Conservation (phyloP, 2,329 filamentous ascomycete genomes). For the Pyricularia sp. region DNA sequence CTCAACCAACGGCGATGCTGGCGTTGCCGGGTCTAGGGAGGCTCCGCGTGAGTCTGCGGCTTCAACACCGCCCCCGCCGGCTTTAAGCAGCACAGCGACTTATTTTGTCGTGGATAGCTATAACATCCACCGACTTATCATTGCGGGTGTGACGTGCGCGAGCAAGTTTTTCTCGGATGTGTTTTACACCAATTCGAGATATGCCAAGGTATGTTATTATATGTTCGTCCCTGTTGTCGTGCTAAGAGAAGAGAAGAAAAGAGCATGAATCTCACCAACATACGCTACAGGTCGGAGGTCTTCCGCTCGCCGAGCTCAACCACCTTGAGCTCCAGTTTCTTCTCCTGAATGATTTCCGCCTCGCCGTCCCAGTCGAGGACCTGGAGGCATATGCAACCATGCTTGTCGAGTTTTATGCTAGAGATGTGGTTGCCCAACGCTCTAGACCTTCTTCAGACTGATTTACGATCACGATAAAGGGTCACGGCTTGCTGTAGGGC, state of each 20-base stretch:
- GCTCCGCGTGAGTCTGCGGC: background rate
- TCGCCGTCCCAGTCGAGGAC: slow-evolving; percentile 88
- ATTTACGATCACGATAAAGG: background rate
- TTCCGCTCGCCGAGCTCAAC: slow-evolving; percentile 87
- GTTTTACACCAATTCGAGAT: slow-evolving; percentile 98
- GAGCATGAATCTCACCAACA: background rate
- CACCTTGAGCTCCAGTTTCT: slow-evolving; percentile 95
- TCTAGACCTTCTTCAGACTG: slow-evolving; percentile 7
- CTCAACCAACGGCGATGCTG: background rate
- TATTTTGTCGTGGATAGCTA: slow-evolving; percentile 96
- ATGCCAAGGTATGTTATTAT: slow-evolving; percentile 71
- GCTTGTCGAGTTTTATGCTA: slow-evolving; percentile 94
- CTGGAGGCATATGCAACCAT: slow-evolving; percentile 96
- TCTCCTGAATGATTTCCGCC: slow-evolving; percentile 88
- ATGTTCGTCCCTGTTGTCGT: too few relatives aligned
- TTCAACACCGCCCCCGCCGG: background rate
- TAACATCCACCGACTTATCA: slow-evolving; percentile 95
- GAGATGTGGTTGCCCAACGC: slow-evolving; percentile 61
- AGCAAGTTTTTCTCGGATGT: slow-evolving; percentile 99
- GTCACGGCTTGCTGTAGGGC: background rate
- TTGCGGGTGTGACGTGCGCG: slow-evolving; percentile 92
- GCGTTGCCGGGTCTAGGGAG: slow-evolving; percentile 9
- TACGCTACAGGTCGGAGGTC: slow-evolving; percentile 69
- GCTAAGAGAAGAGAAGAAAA: background rate
- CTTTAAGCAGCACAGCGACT: slow-evolving; percentile 25